phyloP scores from a whole-genome alignment of 2,329 filamentous ascomycete species.

The Pseudogymnoascus sp. region DNA sequence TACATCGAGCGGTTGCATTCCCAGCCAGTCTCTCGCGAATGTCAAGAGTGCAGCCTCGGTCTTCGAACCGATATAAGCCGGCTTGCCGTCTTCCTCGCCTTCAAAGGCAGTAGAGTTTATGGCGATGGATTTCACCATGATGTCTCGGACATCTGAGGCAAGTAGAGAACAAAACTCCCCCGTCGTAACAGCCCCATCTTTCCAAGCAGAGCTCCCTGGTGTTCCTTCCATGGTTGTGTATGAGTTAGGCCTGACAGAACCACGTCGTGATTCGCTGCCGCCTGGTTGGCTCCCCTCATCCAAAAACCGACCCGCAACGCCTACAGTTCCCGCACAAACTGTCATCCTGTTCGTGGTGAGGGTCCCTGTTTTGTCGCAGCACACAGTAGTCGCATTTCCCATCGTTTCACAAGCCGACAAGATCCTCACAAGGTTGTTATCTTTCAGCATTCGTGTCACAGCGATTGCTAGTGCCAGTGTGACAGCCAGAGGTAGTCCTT shows the following conservation, averaged over 20 bases:
- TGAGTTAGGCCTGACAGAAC: neutral
- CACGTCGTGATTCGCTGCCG: neutral
- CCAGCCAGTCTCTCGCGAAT: constrained; percentile 57
- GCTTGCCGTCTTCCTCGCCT: constrained; percentile 47
- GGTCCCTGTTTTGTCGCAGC: constrained; percentile 73
- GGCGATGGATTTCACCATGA: constrained; percentile 54
- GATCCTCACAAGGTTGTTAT: constrained; percentile 62
- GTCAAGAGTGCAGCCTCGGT: constrained; percentile 65
- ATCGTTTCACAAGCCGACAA: constrained; percentile 63
- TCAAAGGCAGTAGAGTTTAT: constrained; percentile 63
- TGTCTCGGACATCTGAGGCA: constrained; percentile 9
- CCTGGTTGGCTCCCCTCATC: neutral
- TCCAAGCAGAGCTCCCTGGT: neutral
- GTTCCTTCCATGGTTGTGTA: neutral
- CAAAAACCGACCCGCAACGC: neutral
- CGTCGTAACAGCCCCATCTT: neutral
- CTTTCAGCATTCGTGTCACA: constrained; percentile 59
- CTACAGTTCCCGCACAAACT: constrained; percentile 43
- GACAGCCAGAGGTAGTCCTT: constrained; percentile 59
- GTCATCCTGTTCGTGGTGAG: constrained; percentile 69
- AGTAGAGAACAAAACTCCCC: neutral
- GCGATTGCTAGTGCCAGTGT: constrained; percentile 62
- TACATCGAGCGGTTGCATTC: constrained; percentile 50
- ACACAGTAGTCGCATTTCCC: constrained; percentile 68
- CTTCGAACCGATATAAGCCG: constrained; percentile 61